Evolutionary conservation across 192 early-diverging fungal genomes (phyloP), one percentile per base, ranked within the genome.

Genomic region (Pecoramyces ruminantium): DNA sequence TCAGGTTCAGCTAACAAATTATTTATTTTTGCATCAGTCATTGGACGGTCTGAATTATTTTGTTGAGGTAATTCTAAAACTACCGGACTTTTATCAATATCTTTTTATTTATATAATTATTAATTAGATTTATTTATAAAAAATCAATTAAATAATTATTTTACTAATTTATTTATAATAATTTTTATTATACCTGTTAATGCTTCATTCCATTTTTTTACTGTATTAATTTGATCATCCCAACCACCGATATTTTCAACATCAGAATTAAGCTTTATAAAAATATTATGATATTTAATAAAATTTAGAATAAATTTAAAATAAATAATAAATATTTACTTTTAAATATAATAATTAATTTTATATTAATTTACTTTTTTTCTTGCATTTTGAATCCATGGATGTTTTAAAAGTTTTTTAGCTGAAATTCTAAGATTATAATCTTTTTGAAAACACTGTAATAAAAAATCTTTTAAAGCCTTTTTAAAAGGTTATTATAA

Each of bases 131-230:
- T n/a, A n/a, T n/a, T n/a, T n/a, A n/a, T n/a, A n/a, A n/a, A n/a
- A n/a, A n/a, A n/a, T n/a, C n/a, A n/a, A n/a, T n/a, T n/a, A n/a
- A n/a, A n/a, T n/a, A n/a, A n/a, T n/a, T n/a, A n/a, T n/a, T n/a
- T n/a, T n/a, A n/a, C n/a, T n/a, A n/a, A n/a, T n/a, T n/a, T n/a
- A n/a, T n/a, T n/a, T n/a, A n/a, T n/a, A n/a, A n/a, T n/a, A n/a
- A 6, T 34, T 34, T 34, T 34, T 34, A 6, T 28, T 14, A 25
- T n/a, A 28, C 84, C 81, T 83, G 85, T 86, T 83, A 78, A 84
- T 85, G 87, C 88, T 29, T 87, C 86, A 51, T 88, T 87, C n/a
- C 83, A 83, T 81, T 88, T 86, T 28, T 88, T 85, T 12, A 89
- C 83, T 34, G 86, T 85, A 6, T 82, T 82, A 81, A 89, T 88